Evolutionary conservation across 2,329 filamentous ascomycete species (phyloP).

Genomic region (Karstenula rhodostoma): DNA sequence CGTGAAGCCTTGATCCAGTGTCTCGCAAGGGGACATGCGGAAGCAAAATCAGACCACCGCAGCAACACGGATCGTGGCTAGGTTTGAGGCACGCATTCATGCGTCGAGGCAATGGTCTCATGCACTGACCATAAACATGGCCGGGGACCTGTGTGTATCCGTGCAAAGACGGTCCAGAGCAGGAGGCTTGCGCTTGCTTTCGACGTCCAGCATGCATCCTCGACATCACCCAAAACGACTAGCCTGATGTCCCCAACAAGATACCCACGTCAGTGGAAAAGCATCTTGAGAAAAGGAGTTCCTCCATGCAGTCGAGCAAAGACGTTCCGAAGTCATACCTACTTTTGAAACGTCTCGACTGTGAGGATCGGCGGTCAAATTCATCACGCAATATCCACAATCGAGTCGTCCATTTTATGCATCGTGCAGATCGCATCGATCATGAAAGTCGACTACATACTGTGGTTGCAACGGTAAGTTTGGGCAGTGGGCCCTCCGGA

Average conservation of each 20-base stretch:
- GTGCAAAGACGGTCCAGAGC: background rate
- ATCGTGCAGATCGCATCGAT: too few relatives aligned
- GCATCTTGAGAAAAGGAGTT: background rate
- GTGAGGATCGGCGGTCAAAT: too few relatives aligned
- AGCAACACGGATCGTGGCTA: background rate
- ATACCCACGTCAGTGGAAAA: background rate
- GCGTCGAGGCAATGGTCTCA: background rate
- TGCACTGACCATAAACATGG: background rate
- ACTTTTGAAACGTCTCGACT: too few relatives aligned
- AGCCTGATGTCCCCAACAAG: background rate
- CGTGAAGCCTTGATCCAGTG: background rate
- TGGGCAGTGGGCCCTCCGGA: too few relatives aligned
- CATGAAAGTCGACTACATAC: too few relatives aligned
- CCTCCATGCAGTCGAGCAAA: background rate
- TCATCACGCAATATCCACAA: too few relatives aligned
- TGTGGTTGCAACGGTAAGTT: too few relatives aligned
- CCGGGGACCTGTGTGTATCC: background rate
- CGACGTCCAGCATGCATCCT: background rate
- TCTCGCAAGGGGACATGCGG: background rate
- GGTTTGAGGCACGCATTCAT: background rate
- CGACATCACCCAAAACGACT: background rate
- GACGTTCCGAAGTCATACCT: too few relatives aligned
- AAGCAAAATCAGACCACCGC: constrained; percentile 2
- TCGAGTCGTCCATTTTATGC: too few relatives aligned
- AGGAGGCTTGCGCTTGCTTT: background rate